Percentiles rank a stretch among this genome's conserved stretches.
phyloP scores from a whole-genome alignment of 805 yeast genomes.

The Candida cerambycidarum region DNA sequence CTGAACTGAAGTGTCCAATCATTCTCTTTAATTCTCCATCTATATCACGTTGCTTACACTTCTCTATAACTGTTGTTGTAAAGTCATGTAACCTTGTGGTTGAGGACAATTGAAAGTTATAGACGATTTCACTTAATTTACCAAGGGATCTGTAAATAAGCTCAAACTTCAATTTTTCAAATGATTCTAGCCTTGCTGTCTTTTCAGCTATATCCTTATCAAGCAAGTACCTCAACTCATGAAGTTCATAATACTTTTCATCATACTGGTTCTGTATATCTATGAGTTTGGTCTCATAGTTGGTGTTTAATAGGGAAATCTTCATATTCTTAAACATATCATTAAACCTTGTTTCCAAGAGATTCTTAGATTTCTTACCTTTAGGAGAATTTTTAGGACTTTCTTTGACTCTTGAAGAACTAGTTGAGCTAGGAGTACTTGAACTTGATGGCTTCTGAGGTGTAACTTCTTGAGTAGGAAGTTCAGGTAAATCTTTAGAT shows the following conservation, averaged over 20 bases:
- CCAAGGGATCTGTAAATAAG: slow-evolving; percentile 32
- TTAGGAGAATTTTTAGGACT: slow-evolving; percentile 1
- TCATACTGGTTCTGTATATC: slow-evolving; percentile 32
- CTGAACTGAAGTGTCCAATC: slow-evolving; percentile 30
- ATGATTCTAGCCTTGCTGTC: slow-evolving; percentile 27
- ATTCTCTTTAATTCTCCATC: slow-evolving; percentile 25
- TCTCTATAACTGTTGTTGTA: slow-evolving; percentile 21
- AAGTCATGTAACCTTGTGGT: slow-evolving; percentile 24
- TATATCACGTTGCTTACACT: slow-evolving; percentile 20
- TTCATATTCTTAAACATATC: slow-evolving; percentile 35
- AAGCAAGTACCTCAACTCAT: slow-evolving; percentile 28
- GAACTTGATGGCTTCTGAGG: background rate
- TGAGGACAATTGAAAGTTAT: slow-evolving; percentile 25
- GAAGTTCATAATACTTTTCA: slow-evolving; percentile 34
- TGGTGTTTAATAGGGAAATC: slow-evolving; percentile 28
- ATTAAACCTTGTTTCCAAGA: slow-evolving; percentile 25
- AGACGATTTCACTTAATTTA: slow-evolving; percentile 32
- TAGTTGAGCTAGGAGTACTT: too few species aligned
- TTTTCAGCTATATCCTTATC: slow-evolving; percentile 27
- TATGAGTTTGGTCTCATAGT: slow-evolving; percentile 26
- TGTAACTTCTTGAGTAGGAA: too few species aligned
- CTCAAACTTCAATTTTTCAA: slow-evolving; percentile 36
- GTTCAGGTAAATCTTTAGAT: too few species aligned
- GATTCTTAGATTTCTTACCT: slow-evolving; percentile 9
- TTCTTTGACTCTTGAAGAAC: too few species aligned